Base-by-base conservation (phyloP, 2,329 filamentous ascomycete species). In the Sporothrix phasma region DNA sequence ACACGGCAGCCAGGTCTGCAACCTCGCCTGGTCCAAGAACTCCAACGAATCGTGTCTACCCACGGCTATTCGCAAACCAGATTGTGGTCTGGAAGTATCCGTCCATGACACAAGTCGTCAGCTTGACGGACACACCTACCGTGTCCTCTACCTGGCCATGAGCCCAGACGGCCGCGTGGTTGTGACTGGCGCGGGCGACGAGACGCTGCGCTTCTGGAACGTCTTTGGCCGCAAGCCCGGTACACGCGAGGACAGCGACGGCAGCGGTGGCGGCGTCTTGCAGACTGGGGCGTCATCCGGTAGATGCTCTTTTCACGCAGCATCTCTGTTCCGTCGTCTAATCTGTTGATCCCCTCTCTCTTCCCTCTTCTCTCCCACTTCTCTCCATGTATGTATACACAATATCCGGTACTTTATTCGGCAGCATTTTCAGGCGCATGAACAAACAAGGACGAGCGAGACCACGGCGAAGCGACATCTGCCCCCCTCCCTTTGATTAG, bases 1-100 rank as follows among this genome's bases (percentile, higher is more conserved):
- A 99, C 73, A 99, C 94, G 94, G 94, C 59, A 96, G 91, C 71
- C 94, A 99, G 75, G 94, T 99, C n/a, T 99, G 94, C 78, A 99
- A 99, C 72, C 81, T 99, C 49, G 90, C 92, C 3, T 99, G 95
- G 92, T 94, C 89, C 19, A 96, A 95, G 73, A 96, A 97, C 75
- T 96, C 91, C 7, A 96, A 97, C 73, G 94, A 99, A 92, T 99
- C 65, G 93, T 99, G 63, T 93, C 89, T 60, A 99, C 94, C 0
- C 94, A 99, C 73, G 94, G 94, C 6, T 99, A 97, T 78, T 93
- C 88, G 69, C 94, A 99, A 97, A 99, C 74, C 94, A 97, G 75
- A 97, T 99, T 70, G 93, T 97, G 43, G 91, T 99, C 63, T 99
- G 94, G 94, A 99, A 99, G 73, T 99, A 99, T 73, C 94, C 94